These are phyloP conservation scores for Haberlea rhodopensis DNA, from an alignment of 257 asterid species.

Conservation along the genomic window DNA sequence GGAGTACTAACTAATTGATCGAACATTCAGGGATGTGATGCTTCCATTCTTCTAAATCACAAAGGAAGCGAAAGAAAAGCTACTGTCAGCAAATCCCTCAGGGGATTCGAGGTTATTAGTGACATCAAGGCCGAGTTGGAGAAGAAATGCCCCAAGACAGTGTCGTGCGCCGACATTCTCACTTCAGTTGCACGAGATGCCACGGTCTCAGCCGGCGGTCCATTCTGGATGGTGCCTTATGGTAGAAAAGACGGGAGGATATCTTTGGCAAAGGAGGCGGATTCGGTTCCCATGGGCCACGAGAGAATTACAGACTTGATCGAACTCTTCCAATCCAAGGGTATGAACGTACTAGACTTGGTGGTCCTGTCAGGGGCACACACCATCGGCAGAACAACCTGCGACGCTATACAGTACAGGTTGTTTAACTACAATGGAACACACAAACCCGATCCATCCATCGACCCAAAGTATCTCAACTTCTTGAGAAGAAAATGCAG, in stretches of 20 bases:
- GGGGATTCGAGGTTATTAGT: conserved; percentile 49
- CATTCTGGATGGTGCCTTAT: conserved; percentile 55
- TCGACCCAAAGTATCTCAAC: conserved; percentile 48
- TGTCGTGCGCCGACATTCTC: conserved; percentile 65
- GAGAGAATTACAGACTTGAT: conserved; percentile 46
- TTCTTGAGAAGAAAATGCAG: conserved; percentile 73
- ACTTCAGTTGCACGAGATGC: conserved; percentile 60
- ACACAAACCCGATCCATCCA: conserved; percentile 43
- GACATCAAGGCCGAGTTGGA: conserved; percentile 54
- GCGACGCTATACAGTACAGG: conserved; percentile 59
- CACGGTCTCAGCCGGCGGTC: conserved; percentile 47
- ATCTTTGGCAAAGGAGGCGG: conserved; percentile 38
- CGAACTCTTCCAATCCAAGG: conserved; percentile 51
- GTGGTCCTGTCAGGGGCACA: conserved; percentile 78
- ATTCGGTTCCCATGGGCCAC: conserved; percentile 42
- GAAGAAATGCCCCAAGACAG: conserved; percentile 46
- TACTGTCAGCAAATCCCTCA: conserved; percentile 38
- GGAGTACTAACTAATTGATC: no score
- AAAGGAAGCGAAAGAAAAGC: conserved; percentile 48
- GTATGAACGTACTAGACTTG: conserved; percentile 46
- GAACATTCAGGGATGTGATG: conserved; percentile 54
- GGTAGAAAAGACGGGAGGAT: conserved; percentile 56
- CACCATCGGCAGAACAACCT: conserved; percentile 66
- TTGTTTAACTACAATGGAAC: conserved; percentile 51
- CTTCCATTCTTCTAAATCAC: conserved; percentile 50